Percentiles rank a stretch among this genome's conserved stretches.
These are phyloP conservation scores for Parascedosporium putredinis DNA, from an alignment of 2,329 filamentous ascomycete species.

Conservation along the genomic window DNA sequence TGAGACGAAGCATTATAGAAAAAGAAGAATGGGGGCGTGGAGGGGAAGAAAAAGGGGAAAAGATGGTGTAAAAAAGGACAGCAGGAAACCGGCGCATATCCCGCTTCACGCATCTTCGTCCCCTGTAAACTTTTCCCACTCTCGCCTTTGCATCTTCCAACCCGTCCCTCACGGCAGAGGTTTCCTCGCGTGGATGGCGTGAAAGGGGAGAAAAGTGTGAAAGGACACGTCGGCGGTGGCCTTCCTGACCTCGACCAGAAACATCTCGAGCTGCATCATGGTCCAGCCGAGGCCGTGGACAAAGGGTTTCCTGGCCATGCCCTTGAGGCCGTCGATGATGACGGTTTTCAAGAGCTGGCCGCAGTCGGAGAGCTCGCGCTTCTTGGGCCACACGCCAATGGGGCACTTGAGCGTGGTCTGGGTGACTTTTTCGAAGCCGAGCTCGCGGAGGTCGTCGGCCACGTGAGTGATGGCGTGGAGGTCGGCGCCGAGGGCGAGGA, in stretches of 20 bases:
- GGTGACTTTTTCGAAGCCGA: conserved; percentile 31
- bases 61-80: no score
- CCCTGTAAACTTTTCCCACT: not conserved
- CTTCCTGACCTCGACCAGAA: conserved; percentile 30
- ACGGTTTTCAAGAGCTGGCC: conserved; percentile 35
- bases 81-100: no score
- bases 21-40: no score
- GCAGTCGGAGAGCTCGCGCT: conserved; percentile 30
- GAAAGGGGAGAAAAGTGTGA: conserved; percentile 30
- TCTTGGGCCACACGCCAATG: conserved; percentile 36
- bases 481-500: conserved; percentile 30
- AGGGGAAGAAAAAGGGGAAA: no score
- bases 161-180: conserved; percentile 14
- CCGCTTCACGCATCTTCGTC: no score
- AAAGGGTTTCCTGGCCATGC: conserved; percentile 27
- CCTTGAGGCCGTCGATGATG: conserved; percentile 28
- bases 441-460: conserved; percentile 23
- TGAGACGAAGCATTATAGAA: no score
- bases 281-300: conserved; percentile 30
- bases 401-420: conserved; percentile 36
- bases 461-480: conserved; percentile 27
- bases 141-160: not conserved
- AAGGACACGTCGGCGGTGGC: conserved; percentile 23
- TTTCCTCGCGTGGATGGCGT: conserved; percentile 28
- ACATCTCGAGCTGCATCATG: conserved; percentile 30